Evolutionary conservation across 1,284 basidiomycete genomes (phyloP).

Genomic region (Gymnopus androsaceus): DNA sequence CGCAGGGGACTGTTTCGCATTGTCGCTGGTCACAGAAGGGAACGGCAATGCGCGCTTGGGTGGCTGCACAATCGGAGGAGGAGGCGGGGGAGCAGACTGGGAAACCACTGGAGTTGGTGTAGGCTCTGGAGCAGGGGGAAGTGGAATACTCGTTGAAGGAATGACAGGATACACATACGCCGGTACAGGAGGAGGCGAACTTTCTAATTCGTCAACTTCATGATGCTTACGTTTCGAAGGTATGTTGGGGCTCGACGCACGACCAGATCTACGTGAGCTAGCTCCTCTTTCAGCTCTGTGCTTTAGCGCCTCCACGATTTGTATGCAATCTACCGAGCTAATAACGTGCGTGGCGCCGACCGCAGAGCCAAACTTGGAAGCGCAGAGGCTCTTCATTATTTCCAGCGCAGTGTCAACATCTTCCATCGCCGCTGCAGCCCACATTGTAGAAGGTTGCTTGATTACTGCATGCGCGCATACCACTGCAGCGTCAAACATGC

Average conservation of each 20-base stretch:
- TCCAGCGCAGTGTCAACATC: slow-evolving; percentile 52
- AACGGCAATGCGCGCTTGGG: slow-evolving; percentile 12
- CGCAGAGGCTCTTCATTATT: slow-evolving; percentile 37
- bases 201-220: slow-evolving; percentile 36
- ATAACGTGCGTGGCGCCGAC: slow-evolving; percentile 19
- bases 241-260: slow-evolving; percentile 20
- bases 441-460: slow-evolving; percentile 48
- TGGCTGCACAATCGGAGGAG: slow-evolving; percentile 16
- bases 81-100: not conserved
- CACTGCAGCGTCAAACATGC: slow-evolving; percentile 63
- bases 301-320: slow-evolving; percentile 50
- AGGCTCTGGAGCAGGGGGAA: not conserved
- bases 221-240: slow-evolving; percentile 58
- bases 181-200: not conserved
- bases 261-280: slow-evolving; percentile 21
- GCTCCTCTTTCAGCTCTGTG: slow-evolving; percentile 44
- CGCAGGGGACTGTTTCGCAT: slow-evolving; percentile 1
- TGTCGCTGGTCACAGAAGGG: not conserved
- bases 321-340: slow-evolving; percentile 39
- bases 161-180: slow-evolving; percentile 18
- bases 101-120: not conserved
- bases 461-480: slow-evolving; percentile 62
- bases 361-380: slow-evolving; percentile 11
- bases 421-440: slow-evolving; percentile 49
- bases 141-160: not conserved